phyloP scores from a whole-genome alignment of 225 moss, liverwort and hornwort genomes.

The Bryum argenteum region DNA sequence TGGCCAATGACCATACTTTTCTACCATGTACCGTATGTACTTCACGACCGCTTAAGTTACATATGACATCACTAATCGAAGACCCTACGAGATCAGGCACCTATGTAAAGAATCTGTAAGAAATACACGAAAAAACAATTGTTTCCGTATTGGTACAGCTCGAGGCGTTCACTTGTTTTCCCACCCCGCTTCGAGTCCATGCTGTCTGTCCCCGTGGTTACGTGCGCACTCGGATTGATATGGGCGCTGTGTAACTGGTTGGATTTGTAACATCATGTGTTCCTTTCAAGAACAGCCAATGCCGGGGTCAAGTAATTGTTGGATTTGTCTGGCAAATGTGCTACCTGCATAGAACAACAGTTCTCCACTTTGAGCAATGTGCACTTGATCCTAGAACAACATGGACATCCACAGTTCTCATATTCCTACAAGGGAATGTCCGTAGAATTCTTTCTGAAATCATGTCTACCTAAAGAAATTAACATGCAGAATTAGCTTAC shows the following conservation, averaged over 20 bases:
- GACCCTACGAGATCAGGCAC: neutral
- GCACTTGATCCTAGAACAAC: neutral
- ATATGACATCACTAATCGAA: constrained; percentile 18
- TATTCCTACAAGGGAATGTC: neutral
- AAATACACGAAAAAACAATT: constrained; percentile 30
- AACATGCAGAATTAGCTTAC: constrained; percentile 42
- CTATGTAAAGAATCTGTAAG: constrained; percentile 25
- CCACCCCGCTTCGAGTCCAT: neutral
- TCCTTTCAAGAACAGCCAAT: constrained; percentile 79
- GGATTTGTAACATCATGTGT: constrained; percentile 44
- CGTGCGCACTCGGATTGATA: constrained; percentile 6
- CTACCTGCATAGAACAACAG: constrained; percentile 57
- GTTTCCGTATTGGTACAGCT: neutral
- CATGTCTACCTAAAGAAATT: too few relatives aligned
- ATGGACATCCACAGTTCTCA: neutral
- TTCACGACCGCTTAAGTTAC: constrained; percentile 23
- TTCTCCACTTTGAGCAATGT: neutral
- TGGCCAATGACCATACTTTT: constrained; percentile 21
- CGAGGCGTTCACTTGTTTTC: constrained; percentile 21
- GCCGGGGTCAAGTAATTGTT: constrained; percentile 97
- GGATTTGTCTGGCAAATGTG: constrained; percentile 90
- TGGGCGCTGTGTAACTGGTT: neutral
- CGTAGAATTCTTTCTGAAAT: too few relatives aligned
- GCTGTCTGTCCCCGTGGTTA: neutral
- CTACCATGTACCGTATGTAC: constrained; percentile 27